Evolutionary conservation across 805 yeast species (phyloP).

Genomic region (Cyberlindnera nakhonratchasimensis): DNA sequence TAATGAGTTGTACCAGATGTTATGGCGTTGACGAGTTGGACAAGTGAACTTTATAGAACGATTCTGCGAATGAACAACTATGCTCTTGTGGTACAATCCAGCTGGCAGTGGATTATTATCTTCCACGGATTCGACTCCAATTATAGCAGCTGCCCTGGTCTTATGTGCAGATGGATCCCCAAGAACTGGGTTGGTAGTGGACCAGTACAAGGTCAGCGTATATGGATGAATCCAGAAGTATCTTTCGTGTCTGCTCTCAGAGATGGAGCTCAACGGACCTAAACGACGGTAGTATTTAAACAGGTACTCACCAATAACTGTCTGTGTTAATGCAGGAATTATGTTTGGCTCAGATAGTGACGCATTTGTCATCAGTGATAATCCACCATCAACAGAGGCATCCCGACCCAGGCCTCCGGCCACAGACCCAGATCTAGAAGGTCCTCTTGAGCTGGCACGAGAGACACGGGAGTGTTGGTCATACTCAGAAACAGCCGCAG

Average conservation of each 20-base stretch:
- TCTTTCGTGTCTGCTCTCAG: conserved; percentile 83
- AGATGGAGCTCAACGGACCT: conserved; percentile 66
- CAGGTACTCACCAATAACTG: conserved; percentile 88
- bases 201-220: conserved; percentile 88
- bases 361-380: conserved; percentile 50
- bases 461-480: conserved; percentile 24
- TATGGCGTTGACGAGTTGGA: conserved; percentile 81
- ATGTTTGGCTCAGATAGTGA: conserved; percentile 66
- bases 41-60: conserved; percentile 78
- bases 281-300: conserved; percentile 79
- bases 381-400: conserved; percentile 33
- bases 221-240: conserved; percentile 98
- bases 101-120: conserved; percentile 88
- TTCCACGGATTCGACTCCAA: conserved; percentile 72
- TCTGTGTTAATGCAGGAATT: conserved; percentile 85
- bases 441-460: conserved; percentile 16
- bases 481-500: conserved; percentile 29
- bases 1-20: conserved; percentile 85
- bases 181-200: conserved; percentile 71
- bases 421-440: conserved; percentile 19
- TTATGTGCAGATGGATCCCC: conserved; percentile 61
- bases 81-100: conserved; percentile 82
- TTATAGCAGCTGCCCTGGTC: conserved; percentile 77
- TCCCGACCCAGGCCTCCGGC: conserved; percentile 20
- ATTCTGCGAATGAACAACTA: conserved; percentile 62